A percentile compares a stretch with the other conserved stretches of the same genome.
phyloP scores from a whole-genome alignment of 441 rosid genomes.

The Bruguiera hainesii region DNA sequence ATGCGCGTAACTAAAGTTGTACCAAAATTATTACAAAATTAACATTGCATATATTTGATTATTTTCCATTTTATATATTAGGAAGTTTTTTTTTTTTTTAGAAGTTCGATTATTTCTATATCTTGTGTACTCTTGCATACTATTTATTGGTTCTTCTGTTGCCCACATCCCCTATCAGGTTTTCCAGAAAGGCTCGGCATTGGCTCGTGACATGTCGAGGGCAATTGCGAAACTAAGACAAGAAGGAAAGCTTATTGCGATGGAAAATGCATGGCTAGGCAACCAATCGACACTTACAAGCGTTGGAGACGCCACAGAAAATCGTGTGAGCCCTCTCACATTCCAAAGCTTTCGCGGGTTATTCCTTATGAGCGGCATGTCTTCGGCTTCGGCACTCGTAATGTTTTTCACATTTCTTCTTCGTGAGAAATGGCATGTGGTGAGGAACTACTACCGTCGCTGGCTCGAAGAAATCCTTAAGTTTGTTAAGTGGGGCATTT shows the following conservation, averaged over 20 bases:
- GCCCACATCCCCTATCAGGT: conserved; percentile 1
- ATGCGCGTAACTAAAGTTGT: too few species aligned
- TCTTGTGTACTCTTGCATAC: too few species aligned
- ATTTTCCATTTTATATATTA: too few species aligned
- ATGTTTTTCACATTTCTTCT: not conserved
- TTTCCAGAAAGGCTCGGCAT: conserved; percentile 11
- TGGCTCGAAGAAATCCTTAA: too few species aligned
- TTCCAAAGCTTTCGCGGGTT: conserved; percentile 6
- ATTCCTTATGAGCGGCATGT: not conserved
- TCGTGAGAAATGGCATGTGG: not conserved
- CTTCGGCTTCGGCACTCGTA: not conserved
- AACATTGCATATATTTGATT: too few species aligned
- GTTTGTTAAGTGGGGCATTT: too few species aligned
- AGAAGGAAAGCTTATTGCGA: conserved; percentile 9
- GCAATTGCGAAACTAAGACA: conserved; percentile 14
- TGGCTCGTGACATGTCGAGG: conserved; percentile 9
- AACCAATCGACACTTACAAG: not conserved
- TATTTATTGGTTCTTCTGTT: too few species aligned
- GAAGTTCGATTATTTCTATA: too few species aligned
- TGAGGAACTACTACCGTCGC: not conserved
- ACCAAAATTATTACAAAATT: too few species aligned
- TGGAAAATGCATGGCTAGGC: conserved; percentile 5
- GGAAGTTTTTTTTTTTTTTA: too few species aligned
- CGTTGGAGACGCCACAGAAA: not conserved
- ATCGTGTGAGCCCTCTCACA: not conserved